A percentile compares a stretch with the other conserved stretches of the same genome.
Conservation (phyloP, 2,329 filamentous ascomycete genomes). For the Akanthomyces muscarius region DNA sequence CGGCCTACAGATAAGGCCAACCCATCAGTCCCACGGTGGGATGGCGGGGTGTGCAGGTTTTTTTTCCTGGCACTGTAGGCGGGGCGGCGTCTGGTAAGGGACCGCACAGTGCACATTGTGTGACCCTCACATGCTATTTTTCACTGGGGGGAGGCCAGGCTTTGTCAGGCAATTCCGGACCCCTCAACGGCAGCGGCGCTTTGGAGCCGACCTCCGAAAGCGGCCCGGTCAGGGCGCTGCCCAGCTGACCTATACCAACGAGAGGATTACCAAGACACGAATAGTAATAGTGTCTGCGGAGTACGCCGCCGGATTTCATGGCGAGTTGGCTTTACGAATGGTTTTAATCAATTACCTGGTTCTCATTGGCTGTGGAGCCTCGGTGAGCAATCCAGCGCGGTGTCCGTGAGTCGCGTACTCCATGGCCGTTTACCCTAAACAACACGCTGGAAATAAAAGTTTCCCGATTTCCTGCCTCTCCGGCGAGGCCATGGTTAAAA, state of each 20-base stretch:
- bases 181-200: conserved; percentile 14
- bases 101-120: conserved; percentile 15
- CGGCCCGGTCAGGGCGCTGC: conserved; percentile 3
- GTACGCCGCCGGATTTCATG: neutral
- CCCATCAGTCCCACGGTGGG: conserved; percentile 2
- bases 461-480: neutral
- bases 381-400: neutral
- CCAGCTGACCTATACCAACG: conserved; percentile 16
- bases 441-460: neutral
- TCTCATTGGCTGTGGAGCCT: neutral
- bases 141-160: neutral
- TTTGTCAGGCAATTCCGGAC: neutral
- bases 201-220: conserved; percentile 17
- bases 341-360: neutral
- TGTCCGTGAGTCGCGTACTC: neutral
- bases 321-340: neutral
- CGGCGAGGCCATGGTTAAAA: neutral
- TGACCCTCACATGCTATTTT: conserved; percentile 9
- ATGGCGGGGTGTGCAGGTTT: conserved; percentile 14
- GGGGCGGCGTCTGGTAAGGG: neutral
- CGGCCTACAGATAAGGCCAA: conserved; percentile 1
- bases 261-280: conserved; percentile 14
- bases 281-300: neutral
- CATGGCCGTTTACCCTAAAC: neutral
- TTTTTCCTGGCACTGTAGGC: conserved; percentile 14